These are phyloP conservation scores for Diaporthe caulivora DNA, from an alignment of 2,329 filamentous ascomycete species.

Conservation along the genomic window DNA sequence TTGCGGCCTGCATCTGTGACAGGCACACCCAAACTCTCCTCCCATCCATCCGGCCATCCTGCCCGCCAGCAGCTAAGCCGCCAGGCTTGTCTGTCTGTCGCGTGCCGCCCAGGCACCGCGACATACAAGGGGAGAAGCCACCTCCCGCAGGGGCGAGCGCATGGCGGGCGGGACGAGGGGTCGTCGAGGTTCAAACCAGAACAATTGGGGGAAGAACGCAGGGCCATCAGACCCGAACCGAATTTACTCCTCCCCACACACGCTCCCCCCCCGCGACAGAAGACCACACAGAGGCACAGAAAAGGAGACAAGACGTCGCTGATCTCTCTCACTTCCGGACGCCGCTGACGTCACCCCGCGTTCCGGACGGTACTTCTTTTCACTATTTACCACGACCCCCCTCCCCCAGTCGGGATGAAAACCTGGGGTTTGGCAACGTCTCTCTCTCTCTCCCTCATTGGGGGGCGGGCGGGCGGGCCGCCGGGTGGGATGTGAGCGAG, in stretches of 20 bases:
- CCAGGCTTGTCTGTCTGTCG: too few relatives aligned
- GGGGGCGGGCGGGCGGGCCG: background rate
- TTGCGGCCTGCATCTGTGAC: background rate
- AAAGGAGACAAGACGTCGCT: background rate
- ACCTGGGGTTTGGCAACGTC: slow-evolving; percentile 7
- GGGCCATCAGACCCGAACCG: background rate
- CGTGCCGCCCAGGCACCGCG: background rate
- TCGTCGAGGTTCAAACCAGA: too few relatives aligned
- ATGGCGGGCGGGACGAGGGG: background rate
- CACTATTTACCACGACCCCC: background rate
- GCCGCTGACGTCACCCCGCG: slow-evolving; percentile 31
- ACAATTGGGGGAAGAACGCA: too few relatives aligned
- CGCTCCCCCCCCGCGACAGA: background rate
- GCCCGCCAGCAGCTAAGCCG: background rate
- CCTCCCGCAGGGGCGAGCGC: slow-evolving; percentile 8
- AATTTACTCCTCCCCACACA: background rate
- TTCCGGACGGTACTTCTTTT: background rate
- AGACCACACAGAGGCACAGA: too few relatives aligned
- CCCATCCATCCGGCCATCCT: too few relatives aligned
- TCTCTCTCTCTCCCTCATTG: too few relatives aligned
- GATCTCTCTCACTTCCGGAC: slow-evolving; percentile 7
- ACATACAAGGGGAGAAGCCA: background rate
- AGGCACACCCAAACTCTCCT: background rate
- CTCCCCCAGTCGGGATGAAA: background rate
- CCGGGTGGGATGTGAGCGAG: background rate